Percentiles rank a stretch among this genome's conserved stretches.
phyloP scores from a whole-genome alignment of 805 yeast genomes.

The Metschnikowia continentalis region DNA sequence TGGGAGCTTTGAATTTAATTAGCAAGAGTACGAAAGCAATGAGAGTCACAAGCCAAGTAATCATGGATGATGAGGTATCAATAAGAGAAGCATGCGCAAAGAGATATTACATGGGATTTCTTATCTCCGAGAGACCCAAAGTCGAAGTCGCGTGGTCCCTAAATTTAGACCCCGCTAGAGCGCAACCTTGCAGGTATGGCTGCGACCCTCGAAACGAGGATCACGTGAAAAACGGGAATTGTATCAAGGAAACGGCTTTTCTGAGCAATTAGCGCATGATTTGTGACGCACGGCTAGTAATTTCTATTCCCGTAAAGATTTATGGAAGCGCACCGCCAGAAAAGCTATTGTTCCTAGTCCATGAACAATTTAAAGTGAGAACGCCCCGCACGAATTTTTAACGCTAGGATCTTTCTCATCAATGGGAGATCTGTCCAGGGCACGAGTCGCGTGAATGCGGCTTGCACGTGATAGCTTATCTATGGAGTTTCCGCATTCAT shows the following conservation, averaged over 20 bases:
- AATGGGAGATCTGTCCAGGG: background rate
- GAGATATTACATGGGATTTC: background rate
- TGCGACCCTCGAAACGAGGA: background rate
- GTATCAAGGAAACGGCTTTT: background rate
- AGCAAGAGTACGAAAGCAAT: constrained; percentile 2
- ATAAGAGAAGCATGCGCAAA: background rate
- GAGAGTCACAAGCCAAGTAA: background rate
- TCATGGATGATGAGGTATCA: background rate
- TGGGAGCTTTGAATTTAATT: background rate
- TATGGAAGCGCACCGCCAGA: background rate
- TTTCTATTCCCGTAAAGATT: background rate
- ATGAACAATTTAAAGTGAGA: too few relatives aligned
- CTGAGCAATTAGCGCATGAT: background rate
- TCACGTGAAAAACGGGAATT: background rate
- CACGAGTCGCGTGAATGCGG: background rate
- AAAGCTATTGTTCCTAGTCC: background rate
- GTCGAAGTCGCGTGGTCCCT: background rate
- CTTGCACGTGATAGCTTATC: constrained; percentile 2
- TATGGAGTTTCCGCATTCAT: background rate
- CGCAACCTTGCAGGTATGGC: background rate
- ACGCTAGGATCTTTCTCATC: background rate
- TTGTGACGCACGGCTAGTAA: background rate
- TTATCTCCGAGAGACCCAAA: background rate
- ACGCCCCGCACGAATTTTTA: too few relatives aligned
- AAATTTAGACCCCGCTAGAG: too few relatives aligned